phyloP scores from a whole-genome alignment of 139 green algal species.

The Closterium sp. region DNA sequence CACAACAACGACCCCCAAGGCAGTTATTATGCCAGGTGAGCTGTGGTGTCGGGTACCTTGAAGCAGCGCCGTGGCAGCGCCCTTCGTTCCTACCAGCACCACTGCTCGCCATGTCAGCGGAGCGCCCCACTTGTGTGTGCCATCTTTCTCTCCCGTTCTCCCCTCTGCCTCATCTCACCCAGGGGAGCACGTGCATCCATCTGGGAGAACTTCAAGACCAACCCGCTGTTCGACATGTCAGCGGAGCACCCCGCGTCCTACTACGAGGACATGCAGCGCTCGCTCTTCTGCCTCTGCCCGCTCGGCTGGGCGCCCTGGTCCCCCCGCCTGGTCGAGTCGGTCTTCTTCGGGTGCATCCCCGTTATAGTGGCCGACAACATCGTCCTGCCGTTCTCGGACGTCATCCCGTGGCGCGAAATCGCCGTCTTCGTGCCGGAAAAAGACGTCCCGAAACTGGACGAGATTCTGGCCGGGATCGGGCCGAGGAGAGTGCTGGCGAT shows the following conservation, averaged over 20 bases:
- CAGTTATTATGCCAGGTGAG: slow-evolving; percentile 16
- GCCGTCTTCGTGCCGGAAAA: slow-evolving; percentile 27
- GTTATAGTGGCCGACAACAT: slow-evolving; percentile 58
- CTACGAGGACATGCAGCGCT: slow-evolving; percentile 45
- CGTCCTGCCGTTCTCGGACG: slow-evolving; percentile 54
- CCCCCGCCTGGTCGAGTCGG: slow-evolving; percentile 50
- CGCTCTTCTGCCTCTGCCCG: slow-evolving; percentile 56
- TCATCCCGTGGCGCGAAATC: slow-evolving; percentile 25
- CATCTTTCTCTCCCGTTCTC: not conserved
- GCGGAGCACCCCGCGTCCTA: slow-evolving; percentile 26
- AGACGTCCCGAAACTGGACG: slow-evolving; percentile 25
- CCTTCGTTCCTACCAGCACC: not conserved
- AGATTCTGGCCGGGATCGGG: slow-evolving; percentile 19
- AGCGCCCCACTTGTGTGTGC: not conserved
- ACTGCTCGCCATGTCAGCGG: not conserved
- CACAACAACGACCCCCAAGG: slow-evolving; percentile 27
- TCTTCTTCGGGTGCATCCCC: slow-evolving; percentile 54
- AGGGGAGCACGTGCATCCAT: slow-evolving; percentile 30
- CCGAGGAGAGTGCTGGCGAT: slow-evolving; percentile 12
- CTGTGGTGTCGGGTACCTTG: not conserved
- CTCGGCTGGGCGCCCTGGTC: slow-evolving; percentile 51
- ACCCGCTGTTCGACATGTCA: slow-evolving; percentile 36
- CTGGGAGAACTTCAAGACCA: slow-evolving; percentile 42
- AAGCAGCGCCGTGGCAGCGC: not conserved
- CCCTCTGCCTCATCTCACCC: not conserved